Base-by-base conservation (phyloP, 2,329 filamentous ascomycete species). In the Pyrenophora seminiperda region DNA sequence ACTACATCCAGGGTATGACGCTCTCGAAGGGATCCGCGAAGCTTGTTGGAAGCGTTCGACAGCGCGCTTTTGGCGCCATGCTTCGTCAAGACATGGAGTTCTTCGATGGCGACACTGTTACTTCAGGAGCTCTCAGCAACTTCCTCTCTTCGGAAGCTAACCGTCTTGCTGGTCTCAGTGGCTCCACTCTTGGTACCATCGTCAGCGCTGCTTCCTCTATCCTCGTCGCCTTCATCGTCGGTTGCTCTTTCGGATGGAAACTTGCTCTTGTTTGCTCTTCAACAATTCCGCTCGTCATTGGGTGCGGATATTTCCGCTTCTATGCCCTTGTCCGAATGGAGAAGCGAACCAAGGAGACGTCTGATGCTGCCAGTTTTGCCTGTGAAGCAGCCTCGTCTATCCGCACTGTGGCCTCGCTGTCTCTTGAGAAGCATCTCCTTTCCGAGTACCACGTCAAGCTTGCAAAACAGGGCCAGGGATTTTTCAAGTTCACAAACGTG, bases 381-480 rank as follows among this genome's bases (percentile, higher is more conserved):
- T 96, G 92, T 47, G 94, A 99, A 73, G 92, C 93, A 34, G 96
- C 94, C 18, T 92, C 90, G 1, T 90, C 92, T 4, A 97, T 97
- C 62, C 89, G 93, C 45, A 97, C 94, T 3, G 93, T 97, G n/a
- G 93, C 92, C 3, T 89, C 91, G 2, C 81, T 97, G 30, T 97
- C 92, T 0, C 85, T 93, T 6, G 94, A 99, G 75, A 74, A 82
- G 0, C 90, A 96, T 66, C 90, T 97, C 1, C 82, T 90, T 61
- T 65, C 73, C 3, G 80, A 87, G 43, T 99, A 97, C 73, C 85
- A 85, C 48, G 66, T 75, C 0, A 86, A 89, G 32, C 82, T 97
- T 10, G 83, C 81, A 0, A 67, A 67, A 1, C 93, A 97, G 72
- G 86, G 86, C 43, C 81, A 79, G 36, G 79, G 79, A 38, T 92